phyloP scores from a whole-genome alignment of 2,329 filamentous ascomycete genomes.

The Xylaria hypoxylon region DNA sequence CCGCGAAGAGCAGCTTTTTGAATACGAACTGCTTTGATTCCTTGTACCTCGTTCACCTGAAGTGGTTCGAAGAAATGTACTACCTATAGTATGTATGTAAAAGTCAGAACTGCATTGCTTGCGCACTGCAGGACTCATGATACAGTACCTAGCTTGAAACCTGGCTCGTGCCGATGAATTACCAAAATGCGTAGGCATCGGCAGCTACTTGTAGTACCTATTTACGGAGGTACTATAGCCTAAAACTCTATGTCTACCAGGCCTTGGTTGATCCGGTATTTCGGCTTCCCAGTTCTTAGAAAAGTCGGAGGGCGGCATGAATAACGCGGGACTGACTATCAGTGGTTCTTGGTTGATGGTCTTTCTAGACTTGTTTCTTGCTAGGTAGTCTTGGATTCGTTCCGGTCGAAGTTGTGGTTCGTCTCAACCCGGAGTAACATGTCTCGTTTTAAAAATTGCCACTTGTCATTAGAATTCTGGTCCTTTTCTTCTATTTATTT shows the following conservation, averaged over 20 bases:
- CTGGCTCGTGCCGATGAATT: slow-evolving; percentile 5
- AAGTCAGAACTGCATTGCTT: slow-evolving; percentile 15
- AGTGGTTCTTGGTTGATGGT: not conserved
- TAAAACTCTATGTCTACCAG: not conserved
- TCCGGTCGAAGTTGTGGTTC: not conserved
- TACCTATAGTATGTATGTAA: slow-evolving; percentile 2
- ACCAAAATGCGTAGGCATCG: slow-evolving; percentile 1
- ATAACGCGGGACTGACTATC: not conserved
- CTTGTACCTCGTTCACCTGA: slow-evolving; percentile 25
- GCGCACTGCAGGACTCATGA: slow-evolving; percentile 20
- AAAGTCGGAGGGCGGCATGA: not conserved
- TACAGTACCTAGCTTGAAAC: slow-evolving; percentile 6
- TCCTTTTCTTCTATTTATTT: not conserved
- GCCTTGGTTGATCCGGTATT: not conserved
- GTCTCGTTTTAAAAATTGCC: not conserved
- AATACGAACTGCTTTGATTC: slow-evolving; percentile 34
- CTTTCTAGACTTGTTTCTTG: not conserved
- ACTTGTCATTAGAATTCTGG: not conserved
- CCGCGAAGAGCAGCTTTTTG: slow-evolving; percentile 22
- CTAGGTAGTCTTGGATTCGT: not conserved
- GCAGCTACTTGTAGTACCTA: not conserved
- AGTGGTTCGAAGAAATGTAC: not conserved
- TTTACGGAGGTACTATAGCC: not conserved
- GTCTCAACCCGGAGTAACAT: not conserved
- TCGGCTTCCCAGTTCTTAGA: not conserved